Conservation (phyloP, 2,329 filamentous ascomycete species). For the Claviceps pusilla region DNA sequence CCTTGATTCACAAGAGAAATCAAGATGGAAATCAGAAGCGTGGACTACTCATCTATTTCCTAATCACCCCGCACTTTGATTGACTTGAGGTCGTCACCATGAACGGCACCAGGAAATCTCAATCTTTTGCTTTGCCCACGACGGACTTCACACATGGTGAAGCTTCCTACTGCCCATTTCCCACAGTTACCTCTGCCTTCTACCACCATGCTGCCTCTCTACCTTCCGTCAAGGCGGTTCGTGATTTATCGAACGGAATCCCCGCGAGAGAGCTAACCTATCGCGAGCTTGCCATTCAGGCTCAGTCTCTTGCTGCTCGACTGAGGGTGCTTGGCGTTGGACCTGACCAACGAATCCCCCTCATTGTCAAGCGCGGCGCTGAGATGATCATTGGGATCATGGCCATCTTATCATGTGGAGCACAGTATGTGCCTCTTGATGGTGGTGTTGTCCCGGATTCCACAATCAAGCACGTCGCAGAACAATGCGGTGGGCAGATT, state of each 20-base stretch:
- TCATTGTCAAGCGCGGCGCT: conserved; percentile 38
- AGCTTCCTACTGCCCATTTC: conserved; percentile 17
- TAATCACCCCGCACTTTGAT: conserved; percentile 1
- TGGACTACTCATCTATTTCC: conserved; percentile 2
- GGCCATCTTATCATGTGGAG: conserved; percentile 40
- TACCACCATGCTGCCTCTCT: conserved; percentile 21
- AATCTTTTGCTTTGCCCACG: conserved; percentile 1
- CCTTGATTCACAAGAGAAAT: conserved; percentile 1
- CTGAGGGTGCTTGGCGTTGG: conserved; percentile 25
- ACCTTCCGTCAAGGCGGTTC: conserved; percentile 24
- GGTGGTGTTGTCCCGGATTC: conserved; percentile 35
- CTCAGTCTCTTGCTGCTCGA: conserved; percentile 26
- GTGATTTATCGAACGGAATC: conserved; percentile 17
- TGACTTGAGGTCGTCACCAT: conserved; percentile 5
- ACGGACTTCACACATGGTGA: conserved; percentile 7
- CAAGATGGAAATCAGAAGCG: conserved; percentile 1
- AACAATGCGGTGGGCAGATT: conserved; percentile 27
- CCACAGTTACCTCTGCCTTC: conserved; percentile 24
- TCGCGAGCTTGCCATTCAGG: conserved; percentile 25
- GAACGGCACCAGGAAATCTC: conserved; percentile 5
- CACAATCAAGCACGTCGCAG: conserved; percentile 33
- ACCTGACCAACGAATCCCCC: conserved; percentile 33
- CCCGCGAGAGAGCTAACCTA: conserved; percentile 26
- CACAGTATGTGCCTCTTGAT: conserved; percentile 45
- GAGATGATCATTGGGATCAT: conserved; percentile 44